Evolutionary conservation across 192 early-diverging fungal species (phyloP), one percentile per base, ranked within the genome.

Genomic region (Obelidium mucronatum): DNA sequence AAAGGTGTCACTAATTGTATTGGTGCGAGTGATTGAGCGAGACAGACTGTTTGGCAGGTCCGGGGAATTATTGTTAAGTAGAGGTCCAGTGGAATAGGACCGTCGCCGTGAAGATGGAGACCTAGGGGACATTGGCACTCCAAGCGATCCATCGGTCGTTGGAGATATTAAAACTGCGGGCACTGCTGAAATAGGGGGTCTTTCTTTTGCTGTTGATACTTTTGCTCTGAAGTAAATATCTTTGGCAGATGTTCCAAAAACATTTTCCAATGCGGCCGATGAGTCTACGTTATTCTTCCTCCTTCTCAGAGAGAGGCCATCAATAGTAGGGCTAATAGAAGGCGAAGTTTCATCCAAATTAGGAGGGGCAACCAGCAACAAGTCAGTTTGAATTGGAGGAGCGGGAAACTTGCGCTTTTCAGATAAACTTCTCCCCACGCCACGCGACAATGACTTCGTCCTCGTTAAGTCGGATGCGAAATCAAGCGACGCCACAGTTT

Each of bases 191-290:
- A 22, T 5, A 13, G 24, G 24, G 26, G 22, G 56, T 24, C n/a
- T 8, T 62, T 40, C 39, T 5, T 40, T 40, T 37, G 37, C 51
- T 4, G 52, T 48, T 31, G 58, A 62, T 39, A 35, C 4, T 62
- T 74, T 74, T 22, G 72, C 37, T 6, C 42, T 15, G 60, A 74
- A 74, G 44, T 26, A 74, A n/a, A 74, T 39, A 26, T 63, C 72
- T 31, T 30, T 63, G 33, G 72, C 36, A 15, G 19, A 11, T 51
- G 19, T 31, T 26, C 66, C 66, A 68, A 68, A 68, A 11, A 58
- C 55, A 31, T 58, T 26, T 8, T 24, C 22, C 55, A 67, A 48
- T 51, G 66, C 13, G 8, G 22, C 60, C 22, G 5, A 33, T 39
- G 42, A 13, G 34, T 26, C 39, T 35, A 13, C 22, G 33, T 6